These are phyloP conservation scores for Leishmania braziliensis DNA, from an alignment of 208 protist genomes.

Conservation along the genomic window DNA sequence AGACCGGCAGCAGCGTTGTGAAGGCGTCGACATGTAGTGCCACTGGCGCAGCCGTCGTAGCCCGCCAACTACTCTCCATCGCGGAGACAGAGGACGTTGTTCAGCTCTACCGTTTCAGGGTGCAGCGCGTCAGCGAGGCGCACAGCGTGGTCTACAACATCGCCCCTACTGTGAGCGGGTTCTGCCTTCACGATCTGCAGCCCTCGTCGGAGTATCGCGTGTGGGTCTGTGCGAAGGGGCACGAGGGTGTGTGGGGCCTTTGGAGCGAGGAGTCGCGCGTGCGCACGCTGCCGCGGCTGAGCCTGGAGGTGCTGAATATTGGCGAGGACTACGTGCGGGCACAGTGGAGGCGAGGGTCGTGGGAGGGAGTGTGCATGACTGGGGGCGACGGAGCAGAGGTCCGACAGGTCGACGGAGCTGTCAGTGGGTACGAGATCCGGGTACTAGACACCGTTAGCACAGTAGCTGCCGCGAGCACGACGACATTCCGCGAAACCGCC, in stretches of 20 bases:
- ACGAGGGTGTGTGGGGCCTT: conserved; percentile 89
- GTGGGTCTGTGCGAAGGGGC: conserved; percentile 85
- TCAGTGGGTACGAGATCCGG: conserved; percentile 87
- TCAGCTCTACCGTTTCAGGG: conserved; percentile 87
- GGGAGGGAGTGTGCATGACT: conserved; percentile 51
- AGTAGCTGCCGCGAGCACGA: conserved; percentile 55
- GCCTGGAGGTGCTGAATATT: conserved; percentile 74
- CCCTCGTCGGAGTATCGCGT: conserved; percentile 90
- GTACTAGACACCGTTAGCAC: conserved; percentile 63
- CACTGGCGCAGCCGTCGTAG: background rate
- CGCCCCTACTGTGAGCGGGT: conserved; percentile 78
- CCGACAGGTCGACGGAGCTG: conserved; percentile 80
- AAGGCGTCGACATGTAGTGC: background rate
- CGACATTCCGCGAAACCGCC: conserved; percentile 66
- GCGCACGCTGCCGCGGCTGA: conserved; percentile 88
- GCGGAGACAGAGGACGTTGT: conserved; percentile 80
- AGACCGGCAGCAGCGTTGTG: too few species aligned
- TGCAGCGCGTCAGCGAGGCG: conserved; percentile 75
- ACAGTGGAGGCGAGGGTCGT: conserved; percentile 73
- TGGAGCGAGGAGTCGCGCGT: conserved; percentile 91
- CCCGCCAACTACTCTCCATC: conserved; percentile 23
- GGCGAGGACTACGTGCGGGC: conserved; percentile 92
- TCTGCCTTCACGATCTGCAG: conserved; percentile 76
- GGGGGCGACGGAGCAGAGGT: conserved; percentile 48
- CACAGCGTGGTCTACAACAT: conserved; percentile 79